These are phyloP conservation scores for Coemansia sp. DNA, from an alignment of 192 early-diverging fungal genomes.

Conservation along the genomic window DNA sequence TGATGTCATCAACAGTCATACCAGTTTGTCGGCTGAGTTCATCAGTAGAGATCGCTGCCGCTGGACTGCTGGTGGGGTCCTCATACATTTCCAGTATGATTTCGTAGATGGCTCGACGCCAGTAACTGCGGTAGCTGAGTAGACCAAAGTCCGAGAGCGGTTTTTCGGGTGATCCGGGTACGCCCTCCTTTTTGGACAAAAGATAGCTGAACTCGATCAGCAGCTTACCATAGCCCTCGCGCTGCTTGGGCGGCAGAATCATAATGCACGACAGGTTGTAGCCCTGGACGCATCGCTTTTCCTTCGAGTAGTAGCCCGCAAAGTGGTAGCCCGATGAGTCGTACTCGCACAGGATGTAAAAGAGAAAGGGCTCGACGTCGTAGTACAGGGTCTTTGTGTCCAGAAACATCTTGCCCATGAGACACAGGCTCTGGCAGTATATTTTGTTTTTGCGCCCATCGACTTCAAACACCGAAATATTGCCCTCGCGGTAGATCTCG, in stretches of 20 bases:
- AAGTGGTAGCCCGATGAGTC: slow-evolving; percentile 78
- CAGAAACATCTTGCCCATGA: slow-evolving; percentile 95
- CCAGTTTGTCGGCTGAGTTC: slow-evolving; percentile 68
- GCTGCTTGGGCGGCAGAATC: slow-evolving; percentile 82
- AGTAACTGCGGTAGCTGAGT: slow-evolving; percentile 85
- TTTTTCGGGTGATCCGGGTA: slow-evolving; percentile 85
- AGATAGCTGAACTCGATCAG: slow-evolving; percentile 93
- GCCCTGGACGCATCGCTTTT: slow-evolving; percentile 78
- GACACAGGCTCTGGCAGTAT: slow-evolving; percentile 96
- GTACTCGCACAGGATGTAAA: slow-evolving; percentile 86
- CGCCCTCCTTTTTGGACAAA: slow-evolving; percentile 72
- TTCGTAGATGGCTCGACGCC: slow-evolving; percentile 74
- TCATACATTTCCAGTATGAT: slow-evolving; percentile 54
- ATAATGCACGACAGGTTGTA: slow-evolving; percentile 96
- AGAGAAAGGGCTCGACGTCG: slow-evolving; percentile 96
- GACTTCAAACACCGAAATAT: slow-evolving; percentile 90
- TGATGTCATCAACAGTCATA: slow-evolving; percentile 80
- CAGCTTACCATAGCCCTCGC: slow-evolving; percentile 89
- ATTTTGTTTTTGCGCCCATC: slow-evolving; percentile 97
- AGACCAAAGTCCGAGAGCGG: slow-evolving; percentile 89
- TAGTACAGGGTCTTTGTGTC: slow-evolving; percentile 98
- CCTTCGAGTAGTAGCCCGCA: slow-evolving; percentile 98
- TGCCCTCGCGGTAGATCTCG: slow-evolving; percentile 92
- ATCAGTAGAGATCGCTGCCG: slow-evolving; percentile 40
- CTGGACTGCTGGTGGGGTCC: neutral